Evolutionary conservation across 2,329 filamentous ascomycete genomes (phyloP).

Genomic region (Hymenoscyphus repandus): DNA sequence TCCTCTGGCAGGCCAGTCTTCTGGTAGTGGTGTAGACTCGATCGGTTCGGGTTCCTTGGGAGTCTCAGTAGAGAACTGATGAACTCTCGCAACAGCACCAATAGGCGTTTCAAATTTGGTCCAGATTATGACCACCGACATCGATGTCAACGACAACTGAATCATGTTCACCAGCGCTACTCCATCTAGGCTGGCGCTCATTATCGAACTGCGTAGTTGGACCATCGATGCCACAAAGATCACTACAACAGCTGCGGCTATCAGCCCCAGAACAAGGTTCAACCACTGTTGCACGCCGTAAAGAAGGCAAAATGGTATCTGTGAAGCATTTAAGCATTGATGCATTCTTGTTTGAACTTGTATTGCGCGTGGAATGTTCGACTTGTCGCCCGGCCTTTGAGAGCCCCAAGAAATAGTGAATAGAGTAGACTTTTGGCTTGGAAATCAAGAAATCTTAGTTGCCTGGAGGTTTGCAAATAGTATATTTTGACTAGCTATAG

Average conservation of each 20-base stretch:
- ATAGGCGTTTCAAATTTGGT: constrained; percentile 35
- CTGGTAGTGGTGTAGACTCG: constrained; percentile 31
- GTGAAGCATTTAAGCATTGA: too few species aligned
- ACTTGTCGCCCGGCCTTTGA: neutral
- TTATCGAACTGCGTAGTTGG: neutral
- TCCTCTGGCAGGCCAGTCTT: constrained; percentile 10
- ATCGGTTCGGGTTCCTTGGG: constrained; percentile 30
- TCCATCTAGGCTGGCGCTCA: constrained; percentile 1
- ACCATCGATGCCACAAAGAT: constrained; percentile 4
- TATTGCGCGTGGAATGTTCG: neutral
- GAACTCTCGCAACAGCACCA: constrained; percentile 49
- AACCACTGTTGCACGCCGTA: constrained; percentile 40
- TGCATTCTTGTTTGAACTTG: too few species aligned
- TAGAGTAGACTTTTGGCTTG: constrained; percentile 39
- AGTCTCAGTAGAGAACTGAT: constrained; percentile 34
- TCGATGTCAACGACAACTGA: too few species aligned
- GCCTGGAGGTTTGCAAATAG: constrained; percentile 42
- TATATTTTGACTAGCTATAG: constrained; percentile 31
- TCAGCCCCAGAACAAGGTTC: constrained; percentile 36
- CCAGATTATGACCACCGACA: too few species aligned
- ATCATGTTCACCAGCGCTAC: constrained; percentile 35
- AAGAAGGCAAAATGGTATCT: too few species aligned
- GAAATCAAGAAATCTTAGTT: constrained; percentile 42
- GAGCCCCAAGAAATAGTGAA: neutral
- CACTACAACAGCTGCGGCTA: constrained; percentile 1